These are phyloP conservation scores for Pseudocohnilembus persalinus DNA, from an alignment of 169 alveolate species.

Conservation along the genomic window DNA sequence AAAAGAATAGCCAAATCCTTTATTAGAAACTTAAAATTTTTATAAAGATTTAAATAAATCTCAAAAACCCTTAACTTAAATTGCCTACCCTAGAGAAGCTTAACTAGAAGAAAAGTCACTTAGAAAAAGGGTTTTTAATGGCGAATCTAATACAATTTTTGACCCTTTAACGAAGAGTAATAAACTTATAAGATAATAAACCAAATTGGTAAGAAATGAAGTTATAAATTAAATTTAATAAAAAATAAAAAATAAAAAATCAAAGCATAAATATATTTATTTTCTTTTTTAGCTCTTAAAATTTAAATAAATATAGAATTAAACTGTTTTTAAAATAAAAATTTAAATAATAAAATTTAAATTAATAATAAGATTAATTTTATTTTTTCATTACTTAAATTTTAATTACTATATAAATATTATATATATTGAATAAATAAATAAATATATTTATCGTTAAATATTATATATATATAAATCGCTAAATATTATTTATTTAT, in stretches of 20 bases:
- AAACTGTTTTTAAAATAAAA: too few species aligned
- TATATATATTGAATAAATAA: neutral
- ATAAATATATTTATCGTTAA: neutral
- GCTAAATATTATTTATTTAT: too few species aligned
- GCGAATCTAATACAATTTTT: slow-evolving; percentile 55
- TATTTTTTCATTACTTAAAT: too few species aligned
- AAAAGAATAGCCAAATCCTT: slow-evolving; percentile 23
- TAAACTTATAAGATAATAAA: slow-evolving; percentile 18
- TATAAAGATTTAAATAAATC: slow-evolving; percentile 30
- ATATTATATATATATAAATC: too few species aligned
- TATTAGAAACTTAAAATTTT: slow-evolving; percentile 40
- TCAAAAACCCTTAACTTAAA: slow-evolving; percentile 17
- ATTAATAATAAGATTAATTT: too few species aligned
- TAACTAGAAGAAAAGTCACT: slow-evolving; percentile 54
- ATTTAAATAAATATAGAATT: too few species aligned
- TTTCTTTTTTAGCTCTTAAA: too few species aligned
- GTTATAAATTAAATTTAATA: too few species aligned
- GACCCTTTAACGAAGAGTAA: slow-evolving; percentile 37
- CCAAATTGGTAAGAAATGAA: slow-evolving; percentile 1
- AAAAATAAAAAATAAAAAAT: too few species aligned
- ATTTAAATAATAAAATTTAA: too few species aligned
- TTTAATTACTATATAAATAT: too few species aligned
- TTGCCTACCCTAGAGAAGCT: slow-evolving; percentile 44
- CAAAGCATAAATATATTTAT: too few species aligned
- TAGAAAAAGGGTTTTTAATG: slow-evolving; percentile 59